Evolutionary conservation across 495 filamentous ascomycete species (phyloP).

Genomic region (Podospora conica): DNA sequence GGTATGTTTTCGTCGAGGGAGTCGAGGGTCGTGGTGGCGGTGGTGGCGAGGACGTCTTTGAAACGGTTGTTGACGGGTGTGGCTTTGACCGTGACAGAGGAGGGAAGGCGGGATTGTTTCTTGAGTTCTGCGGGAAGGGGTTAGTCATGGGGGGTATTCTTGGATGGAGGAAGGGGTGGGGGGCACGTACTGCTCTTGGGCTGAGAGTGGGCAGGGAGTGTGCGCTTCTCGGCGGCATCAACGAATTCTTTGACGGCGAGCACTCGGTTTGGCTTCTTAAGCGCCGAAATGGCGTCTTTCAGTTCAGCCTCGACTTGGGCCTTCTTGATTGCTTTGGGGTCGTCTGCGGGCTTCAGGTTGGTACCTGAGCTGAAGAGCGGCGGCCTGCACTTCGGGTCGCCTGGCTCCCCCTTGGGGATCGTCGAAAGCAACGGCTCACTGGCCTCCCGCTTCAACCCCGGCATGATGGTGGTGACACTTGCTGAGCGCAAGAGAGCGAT

Average conservation of each 20-base stretch:
- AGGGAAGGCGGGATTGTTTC: slow-evolving; percentile 54
- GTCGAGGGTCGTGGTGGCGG: slow-evolving; percentile 16
- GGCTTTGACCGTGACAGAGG: slow-evolving; percentile 66
- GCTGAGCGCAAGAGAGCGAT: slow-evolving; percentile 64
- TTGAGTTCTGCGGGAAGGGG: slow-evolving; percentile 46
- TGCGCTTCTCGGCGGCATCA: slow-evolving; percentile 61
- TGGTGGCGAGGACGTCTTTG: slow-evolving; percentile 36
- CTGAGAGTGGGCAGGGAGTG: slow-evolving; percentile 31
- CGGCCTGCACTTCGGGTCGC: slow-evolving; percentile 25
- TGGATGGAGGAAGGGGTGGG: background rate
- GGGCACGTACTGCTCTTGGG: slow-evolving; percentile 32
- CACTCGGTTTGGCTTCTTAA: slow-evolving; percentile 83
- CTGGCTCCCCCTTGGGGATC: slow-evolving; percentile 41
- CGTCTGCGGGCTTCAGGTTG: slow-evolving; percentile 27
- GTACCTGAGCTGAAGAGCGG: slow-evolving; percentile 20
- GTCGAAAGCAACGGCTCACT: slow-evolving; percentile 53
- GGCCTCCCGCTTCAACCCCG: slow-evolving; percentile 56
- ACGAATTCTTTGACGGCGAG: slow-evolving; percentile 67
- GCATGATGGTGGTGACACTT: slow-evolving; percentile 52
- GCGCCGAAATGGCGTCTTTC: slow-evolving; percentile 69
- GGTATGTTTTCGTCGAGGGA: slow-evolving; percentile 14
- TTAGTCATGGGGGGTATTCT: slow-evolving; percentile 22
- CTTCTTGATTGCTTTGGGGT: slow-evolving; percentile 65
- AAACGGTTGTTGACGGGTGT: slow-evolving; percentile 60
- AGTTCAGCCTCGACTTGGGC: slow-evolving; percentile 74